Evolutionary conservation across 192 early-diverging fungal species (phyloP).

Genomic region (Linnemannia schmuckeri): DNA sequence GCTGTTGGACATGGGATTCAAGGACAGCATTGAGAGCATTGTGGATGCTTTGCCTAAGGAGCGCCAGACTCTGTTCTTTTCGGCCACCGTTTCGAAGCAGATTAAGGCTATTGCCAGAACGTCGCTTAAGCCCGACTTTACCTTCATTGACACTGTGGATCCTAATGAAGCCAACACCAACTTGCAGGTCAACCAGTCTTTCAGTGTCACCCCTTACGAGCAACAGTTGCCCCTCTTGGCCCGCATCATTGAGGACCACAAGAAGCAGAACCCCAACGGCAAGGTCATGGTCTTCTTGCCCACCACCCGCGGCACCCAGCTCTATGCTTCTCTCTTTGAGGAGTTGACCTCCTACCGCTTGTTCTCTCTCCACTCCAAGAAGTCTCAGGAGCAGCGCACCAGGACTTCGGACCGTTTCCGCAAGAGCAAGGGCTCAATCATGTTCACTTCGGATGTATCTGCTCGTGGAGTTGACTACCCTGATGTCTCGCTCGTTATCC

Average conservation of each 20-base stretch:
- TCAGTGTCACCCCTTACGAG: slow-evolving; percentile 70
- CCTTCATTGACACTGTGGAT: slow-evolving; percentile 79
- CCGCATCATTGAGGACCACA: slow-evolving; percentile 76
- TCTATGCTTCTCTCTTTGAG: slow-evolving; percentile 74
- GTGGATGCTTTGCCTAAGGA: slow-evolving; percentile 68
- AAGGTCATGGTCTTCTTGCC: slow-evolving; percentile 94
- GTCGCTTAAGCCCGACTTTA: slow-evolving; percentile 74
- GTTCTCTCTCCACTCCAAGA: slow-evolving; percentile 83
- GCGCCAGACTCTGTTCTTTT: slow-evolving; percentile 93
- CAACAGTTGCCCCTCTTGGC: slow-evolving; percentile 73
- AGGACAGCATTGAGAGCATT: slow-evolving; percentile 85
- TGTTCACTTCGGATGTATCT: slow-evolving; percentile 96
- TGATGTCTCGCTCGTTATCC: slow-evolving; percentile 90
- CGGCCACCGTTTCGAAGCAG: slow-evolving; percentile 86
- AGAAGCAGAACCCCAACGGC: slow-evolving; percentile 65
- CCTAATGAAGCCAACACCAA: slow-evolving; percentile 89
- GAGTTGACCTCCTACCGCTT: slow-evolving; percentile 61
- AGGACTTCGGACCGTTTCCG: slow-evolving; percentile 84
- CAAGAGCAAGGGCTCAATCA: slow-evolving; percentile 66
- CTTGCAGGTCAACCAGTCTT: slow-evolving; percentile 83
- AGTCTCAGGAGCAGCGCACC: slow-evolving; percentile 79
- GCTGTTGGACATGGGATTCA: slow-evolving; percentile 96
- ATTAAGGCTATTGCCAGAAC: slow-evolving; percentile 77
- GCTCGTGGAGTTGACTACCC: slow-evolving; percentile 99
- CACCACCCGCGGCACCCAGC: slow-evolving; percentile 79